Percentiles rank a stretch among this genome's conserved stretches.
Conservation (phyloP, 305 asterid species). For the Plantago coronopus region DNA sequence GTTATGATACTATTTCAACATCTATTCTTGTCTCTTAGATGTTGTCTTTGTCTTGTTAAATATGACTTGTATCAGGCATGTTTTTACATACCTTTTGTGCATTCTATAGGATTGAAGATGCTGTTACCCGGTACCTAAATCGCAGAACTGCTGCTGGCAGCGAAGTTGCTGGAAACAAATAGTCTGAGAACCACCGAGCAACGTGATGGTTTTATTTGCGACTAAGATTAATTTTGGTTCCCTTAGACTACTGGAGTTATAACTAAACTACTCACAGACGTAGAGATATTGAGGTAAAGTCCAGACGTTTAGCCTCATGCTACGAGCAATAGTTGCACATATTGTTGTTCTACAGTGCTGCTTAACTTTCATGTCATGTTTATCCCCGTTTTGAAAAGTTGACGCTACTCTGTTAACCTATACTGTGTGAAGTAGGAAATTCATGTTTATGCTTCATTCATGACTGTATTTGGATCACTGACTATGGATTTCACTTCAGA, state of each 20-base stretch:
- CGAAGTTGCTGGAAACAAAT: conserved; percentile 58
- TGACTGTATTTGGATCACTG: neutral
- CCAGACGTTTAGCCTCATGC: conserved; percentile 16
- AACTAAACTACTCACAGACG: conserved; percentile 20
- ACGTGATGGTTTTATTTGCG: conserved; percentile 21
- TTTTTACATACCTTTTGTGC: conserved; percentile 24
- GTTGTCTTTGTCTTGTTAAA: neutral
- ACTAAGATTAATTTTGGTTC: conserved; percentile 18
- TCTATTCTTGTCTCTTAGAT: neutral
- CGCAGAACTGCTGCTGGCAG: conserved; percentile 51
- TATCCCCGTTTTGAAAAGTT: neutral
- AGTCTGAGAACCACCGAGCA: conserved; percentile 19
- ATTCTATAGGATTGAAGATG: conserved; percentile 62
- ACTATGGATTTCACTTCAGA: neutral
- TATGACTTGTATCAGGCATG: conserved; percentile 13
- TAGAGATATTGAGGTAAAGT: conserved; percentile 15
- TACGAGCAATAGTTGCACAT: conserved; percentile 29
- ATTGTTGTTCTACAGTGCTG: conserved; percentile 18
- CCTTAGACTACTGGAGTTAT: conserved; percentile 12
- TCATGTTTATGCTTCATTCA: neutral
- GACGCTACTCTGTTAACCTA: conserved; percentile 2
- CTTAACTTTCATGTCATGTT: conserved; percentile 4
- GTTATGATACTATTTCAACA: conserved; percentile 2
- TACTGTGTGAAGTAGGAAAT: neutral
- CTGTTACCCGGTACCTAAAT: conserved; percentile 67